Percentiles rank a stretch among this genome's conserved stretches.
These are phyloP conservation scores for Pestalotiopsis sp. DNA, from an alignment of 2,329 filamentous ascomycete species.

Conservation along the genomic window DNA sequence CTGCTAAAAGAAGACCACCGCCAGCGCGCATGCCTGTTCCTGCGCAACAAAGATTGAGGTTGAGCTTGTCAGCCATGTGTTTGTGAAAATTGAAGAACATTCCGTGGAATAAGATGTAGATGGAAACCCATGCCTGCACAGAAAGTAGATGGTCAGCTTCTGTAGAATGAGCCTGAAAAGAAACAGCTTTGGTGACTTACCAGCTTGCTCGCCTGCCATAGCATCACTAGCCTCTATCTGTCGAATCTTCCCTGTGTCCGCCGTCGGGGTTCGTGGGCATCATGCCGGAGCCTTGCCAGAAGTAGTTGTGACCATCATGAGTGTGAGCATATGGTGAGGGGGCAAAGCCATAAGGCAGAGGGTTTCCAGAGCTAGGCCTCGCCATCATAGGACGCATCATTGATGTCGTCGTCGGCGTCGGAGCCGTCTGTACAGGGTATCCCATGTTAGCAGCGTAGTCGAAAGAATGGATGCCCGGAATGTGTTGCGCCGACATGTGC, in stretches of 20 bases:
- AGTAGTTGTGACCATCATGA: constrained; percentile 26
- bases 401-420: constrained; percentile 12
- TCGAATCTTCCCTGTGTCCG: background rate
- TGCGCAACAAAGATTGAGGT: background rate
- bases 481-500: constrained; percentile 15
- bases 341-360: constrained; percentile 27
- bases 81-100: background rate
- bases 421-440: constrained; percentile 26
- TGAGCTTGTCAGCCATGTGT: background rate
- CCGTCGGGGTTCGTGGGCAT: constrained; percentile 6
- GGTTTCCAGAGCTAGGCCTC: constrained; percentile 14
- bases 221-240: background rate
- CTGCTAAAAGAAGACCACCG: background rate
- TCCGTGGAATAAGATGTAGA: background rate
- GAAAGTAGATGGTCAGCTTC: background rate
- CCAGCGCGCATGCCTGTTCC: background rate
- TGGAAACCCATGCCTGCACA: background rate
- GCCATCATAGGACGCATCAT: constrained; percentile 13
- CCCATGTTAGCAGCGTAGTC: constrained; percentile 32
- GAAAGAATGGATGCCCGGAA: constrained; percentile 26
- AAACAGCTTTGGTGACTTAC: background rate
- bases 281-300: constrained; percentile 21
- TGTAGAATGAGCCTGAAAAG: background rate
- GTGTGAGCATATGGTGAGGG: constrained; percentile 25
- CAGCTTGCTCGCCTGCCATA: background rate